Evolutionary conservation across 2,329 filamentous ascomycete species (phyloP), one percentile per base, ranked within the genome.

Genomic region (Verticillium longisporum): DNA sequence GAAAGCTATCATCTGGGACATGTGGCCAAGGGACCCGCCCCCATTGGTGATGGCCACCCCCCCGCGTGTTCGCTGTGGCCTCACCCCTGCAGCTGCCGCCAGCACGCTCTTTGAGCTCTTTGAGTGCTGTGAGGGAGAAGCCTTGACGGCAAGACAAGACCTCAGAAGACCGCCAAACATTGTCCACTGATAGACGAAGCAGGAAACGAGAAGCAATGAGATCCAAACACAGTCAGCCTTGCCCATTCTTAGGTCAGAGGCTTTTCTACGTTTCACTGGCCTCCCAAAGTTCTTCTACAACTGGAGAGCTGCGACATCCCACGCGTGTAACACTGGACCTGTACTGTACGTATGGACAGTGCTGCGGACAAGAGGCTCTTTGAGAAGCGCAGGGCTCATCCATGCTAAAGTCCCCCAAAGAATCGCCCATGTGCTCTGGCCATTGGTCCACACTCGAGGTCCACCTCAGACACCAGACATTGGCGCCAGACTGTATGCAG

Each of bases 371-470:
- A 18, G 9, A 11, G 37, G 18, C 54, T 15, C 6, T 18, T 18
- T 33, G 31, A 14, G n/a, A 26, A 21, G 33, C 9, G 26, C 32
- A 33, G 54, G 26, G 6, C n/a, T n/a, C 54, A n/a, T 3, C 26
- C 54, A 57, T n/a, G 41, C 41, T 26, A 13, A 31, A 31, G 59
- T 50, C 41, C 56, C 33, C 64, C 61, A 63, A 45, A 63, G 62
- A 53, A 55, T 66, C 64, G 59, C 58, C 65, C 75, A 78, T 78
- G 76, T 78, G 76, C 71, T 69, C 68, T 69, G 77, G 72, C 67
- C 68, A 78, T 78, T 78, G 76, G 76, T 64, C 72, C 68, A 71
- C 68, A 67, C 67, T 61, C 53, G 33, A 38, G 59, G 59, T 38
- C 41, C 62, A 65, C 31, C 26, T 37, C 11, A 41, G 26, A 32